phyloP scores from a whole-genome alignment of 768 basidiomycete species.

The Macrolepiota fuliginosa region DNA sequence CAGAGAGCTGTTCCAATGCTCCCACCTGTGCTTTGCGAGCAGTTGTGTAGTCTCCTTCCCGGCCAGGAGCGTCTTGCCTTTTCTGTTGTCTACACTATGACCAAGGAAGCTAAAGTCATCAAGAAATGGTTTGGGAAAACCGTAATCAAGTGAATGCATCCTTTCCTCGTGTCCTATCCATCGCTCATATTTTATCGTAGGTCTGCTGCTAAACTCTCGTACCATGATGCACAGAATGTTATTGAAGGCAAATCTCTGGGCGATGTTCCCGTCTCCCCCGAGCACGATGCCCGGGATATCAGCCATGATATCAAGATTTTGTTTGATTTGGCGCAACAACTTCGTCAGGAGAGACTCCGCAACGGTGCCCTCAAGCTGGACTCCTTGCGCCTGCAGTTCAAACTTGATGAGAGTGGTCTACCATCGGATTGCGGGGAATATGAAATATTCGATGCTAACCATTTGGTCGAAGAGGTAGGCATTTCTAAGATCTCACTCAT shows the following conservation, averaged over 20 bases:
- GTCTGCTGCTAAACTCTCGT: conserved; percentile 84
- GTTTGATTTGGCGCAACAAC: conserved; percentile 64
- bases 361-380: conserved; percentile 76
- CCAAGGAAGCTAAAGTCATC: conserved; percentile 73
- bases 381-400: conserved; percentile 70
- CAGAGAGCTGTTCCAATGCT: conserved; percentile 98
- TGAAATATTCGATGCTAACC: conserved; percentile 68
- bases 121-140: conserved; percentile 95
- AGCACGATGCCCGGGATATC: conserved; percentile 59
- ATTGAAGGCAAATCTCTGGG: conserved; percentile 71
- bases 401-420: conserved; percentile 72
- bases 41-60: conserved; percentile 88
- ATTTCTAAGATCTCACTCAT: not conserved
- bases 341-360: conserved; percentile 72
- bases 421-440: conserved; percentile 78
- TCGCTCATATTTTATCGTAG: conserved; percentile 32
- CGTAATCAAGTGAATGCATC: conserved; percentile 69
- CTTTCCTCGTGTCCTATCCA: conserved; percentile 2
- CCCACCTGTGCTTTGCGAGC: conserved; percentile 88
- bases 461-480: conserved; percentile 84
- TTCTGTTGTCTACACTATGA: conserved; percentile 85
- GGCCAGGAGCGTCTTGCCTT: conserved; percentile 90
- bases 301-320: conserved; percentile 75
- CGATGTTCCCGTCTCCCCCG: conserved; percentile 49
- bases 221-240: conserved; percentile 76